These are phyloP conservation scores for Escovopsis sp. DNA, from an alignment of 2,329 filamentous ascomycete genomes.

Conservation along the genomic window DNA sequence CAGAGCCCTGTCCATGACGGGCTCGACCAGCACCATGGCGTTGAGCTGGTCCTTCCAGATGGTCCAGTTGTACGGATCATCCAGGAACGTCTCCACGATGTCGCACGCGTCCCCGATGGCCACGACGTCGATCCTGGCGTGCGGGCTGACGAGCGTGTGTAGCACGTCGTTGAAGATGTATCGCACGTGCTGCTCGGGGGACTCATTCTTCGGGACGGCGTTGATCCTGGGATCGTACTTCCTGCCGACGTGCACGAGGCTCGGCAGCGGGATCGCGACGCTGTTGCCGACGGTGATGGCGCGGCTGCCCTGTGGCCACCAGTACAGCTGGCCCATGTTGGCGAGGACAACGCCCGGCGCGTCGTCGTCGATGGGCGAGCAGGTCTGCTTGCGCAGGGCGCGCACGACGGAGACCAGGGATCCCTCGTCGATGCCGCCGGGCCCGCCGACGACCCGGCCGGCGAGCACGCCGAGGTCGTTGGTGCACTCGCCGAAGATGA, in stretches of 20 bases:
- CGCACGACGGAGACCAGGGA: conserved; percentile 50
- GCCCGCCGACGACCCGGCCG: conserved; percentile 47
- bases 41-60: conserved; percentile 27
- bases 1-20: conserved; percentile 22
- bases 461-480: conserved; percentile 66
- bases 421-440: conserved; percentile 54
- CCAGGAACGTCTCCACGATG: conserved; percentile 41
- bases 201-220: conserved; percentile 42
- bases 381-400: conserved; percentile 22
- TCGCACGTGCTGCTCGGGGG: conserved; percentile 43
- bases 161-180: conserved; percentile 53
- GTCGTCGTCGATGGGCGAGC: conserved; percentile 17
- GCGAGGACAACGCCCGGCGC: conserved; percentile 53
- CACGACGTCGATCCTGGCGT: conserved; percentile 52
- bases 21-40: conserved; percentile 35
- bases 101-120: conserved; percentile 54
- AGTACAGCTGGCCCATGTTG: conserved; percentile 64
- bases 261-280: conserved; percentile 42
- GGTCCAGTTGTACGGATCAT: conserved; percentile 35
- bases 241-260: conserved; percentile 42
- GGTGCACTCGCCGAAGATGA: conserved; percentile 56
- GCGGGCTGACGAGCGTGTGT: conserved; percentile 25
- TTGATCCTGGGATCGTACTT: conserved; percentile 41
- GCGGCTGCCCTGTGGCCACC: conserved; percentile 49
- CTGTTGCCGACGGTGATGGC: conserved; percentile 45